These are phyloP conservation scores for Ceratobasidium sp. DNA, from an alignment of 1,284 basidiomycete species.

Conservation along the genomic window DNA sequence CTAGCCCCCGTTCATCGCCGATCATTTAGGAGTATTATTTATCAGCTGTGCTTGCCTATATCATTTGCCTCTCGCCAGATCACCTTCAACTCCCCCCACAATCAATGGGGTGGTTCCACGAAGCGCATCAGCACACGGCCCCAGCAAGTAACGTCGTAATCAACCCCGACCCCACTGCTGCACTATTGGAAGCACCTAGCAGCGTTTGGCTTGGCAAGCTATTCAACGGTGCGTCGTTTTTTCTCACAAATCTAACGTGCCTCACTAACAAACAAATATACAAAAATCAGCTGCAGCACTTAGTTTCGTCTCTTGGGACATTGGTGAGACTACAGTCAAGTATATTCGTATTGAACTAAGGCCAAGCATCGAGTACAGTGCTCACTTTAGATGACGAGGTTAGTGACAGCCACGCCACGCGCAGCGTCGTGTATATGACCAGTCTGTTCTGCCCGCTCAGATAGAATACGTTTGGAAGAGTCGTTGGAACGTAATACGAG, in stretches of 20 bases:
- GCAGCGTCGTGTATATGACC: background rate
- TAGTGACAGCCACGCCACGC: background rate
- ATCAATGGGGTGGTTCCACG: too few relatives aligned
- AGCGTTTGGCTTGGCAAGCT: background rate
- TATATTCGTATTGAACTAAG: background rate
- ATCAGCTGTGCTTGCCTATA: too few relatives aligned
- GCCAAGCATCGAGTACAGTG: background rate
- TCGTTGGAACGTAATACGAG: background rate
- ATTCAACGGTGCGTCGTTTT: constrained; percentile 1
- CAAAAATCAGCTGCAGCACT: background rate
- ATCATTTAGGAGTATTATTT: too few relatives aligned
- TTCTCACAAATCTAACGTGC: too few relatives aligned
- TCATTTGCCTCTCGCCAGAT: too few relatives aligned
- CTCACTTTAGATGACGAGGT: constrained; percentile 12
- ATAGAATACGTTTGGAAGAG: constrained; percentile 1
- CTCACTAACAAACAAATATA: too few relatives aligned
- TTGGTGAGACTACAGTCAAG: background rate
- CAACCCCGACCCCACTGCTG: background rate
- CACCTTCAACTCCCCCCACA: too few relatives aligned
- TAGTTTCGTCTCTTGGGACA: constrained; percentile 9
- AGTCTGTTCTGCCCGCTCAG: background rate
- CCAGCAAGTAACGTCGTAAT: too few relatives aligned
- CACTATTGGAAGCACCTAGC: background rate
- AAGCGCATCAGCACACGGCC: too few relatives aligned
- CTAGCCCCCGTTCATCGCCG: too few relatives aligned